These are phyloP conservation scores for Penicillium sp. DNA, from an alignment of 2,329 filamentous ascomycete species.

Conservation along the genomic window DNA sequence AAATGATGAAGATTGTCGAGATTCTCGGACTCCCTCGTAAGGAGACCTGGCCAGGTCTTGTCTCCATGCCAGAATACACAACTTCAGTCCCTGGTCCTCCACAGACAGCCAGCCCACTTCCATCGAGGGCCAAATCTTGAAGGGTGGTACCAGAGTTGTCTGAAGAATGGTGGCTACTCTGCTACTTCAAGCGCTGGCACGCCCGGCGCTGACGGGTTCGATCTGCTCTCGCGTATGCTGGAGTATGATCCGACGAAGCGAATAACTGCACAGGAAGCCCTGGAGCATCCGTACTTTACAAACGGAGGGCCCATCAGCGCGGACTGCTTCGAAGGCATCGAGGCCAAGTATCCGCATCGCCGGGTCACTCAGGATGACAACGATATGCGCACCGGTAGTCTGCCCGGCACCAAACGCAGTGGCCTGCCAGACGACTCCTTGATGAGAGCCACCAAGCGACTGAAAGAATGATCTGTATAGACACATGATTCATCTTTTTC, in stretches of 20 bases:
- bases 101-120: slow-evolving; percentile 45
- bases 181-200: slow-evolving; percentile 48
- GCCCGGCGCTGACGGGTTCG: slow-evolving; percentile 71
- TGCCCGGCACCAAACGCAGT: slow-evolving; percentile 86
- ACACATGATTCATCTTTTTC: neutral
- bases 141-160: slow-evolving; percentile 70
- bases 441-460: slow-evolving; percentile 52
- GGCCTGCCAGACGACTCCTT: slow-evolving; percentile 76
- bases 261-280: slow-evolving; percentile 77
- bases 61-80: slow-evolving; percentile 84
- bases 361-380: slow-evolving; percentile 93
- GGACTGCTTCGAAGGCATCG: slow-evolving; percentile 87
- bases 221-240: slow-evolving; percentile 72
- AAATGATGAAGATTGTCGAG: slow-evolving; percentile 98
- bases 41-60: slow-evolving; percentile 79
- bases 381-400: slow-evolving; percentile 82
- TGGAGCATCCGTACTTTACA: slow-evolving; percentile 86
- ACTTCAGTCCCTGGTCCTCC: slow-evolving; percentile 50
- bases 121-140: slow-evolving; percentile 59
- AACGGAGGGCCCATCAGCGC: slow-evolving; percentile 63
- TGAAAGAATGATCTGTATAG: slow-evolving; percentile 43
- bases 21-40: slow-evolving; percentile 88
- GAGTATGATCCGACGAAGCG: slow-evolving; percentile 91
- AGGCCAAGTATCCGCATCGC: slow-evolving; percentile 81
- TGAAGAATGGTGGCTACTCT: slow-evolving; percentile 55